These are phyloP conservation scores for Camellia japonica DNA, from an alignment of 148 eudicot species.

Conservation along the genomic window DNA sequence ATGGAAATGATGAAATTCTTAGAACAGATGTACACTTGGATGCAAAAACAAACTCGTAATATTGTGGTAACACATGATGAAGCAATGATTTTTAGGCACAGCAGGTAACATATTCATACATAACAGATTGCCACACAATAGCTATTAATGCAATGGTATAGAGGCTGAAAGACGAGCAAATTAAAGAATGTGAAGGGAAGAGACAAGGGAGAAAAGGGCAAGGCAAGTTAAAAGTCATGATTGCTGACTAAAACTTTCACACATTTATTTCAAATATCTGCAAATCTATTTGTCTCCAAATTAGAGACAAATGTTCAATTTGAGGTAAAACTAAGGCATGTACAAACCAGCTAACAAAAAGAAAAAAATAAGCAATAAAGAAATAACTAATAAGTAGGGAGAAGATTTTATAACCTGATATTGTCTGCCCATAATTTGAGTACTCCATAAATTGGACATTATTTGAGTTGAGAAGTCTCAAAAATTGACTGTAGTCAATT, in stretches of 20 bases:
- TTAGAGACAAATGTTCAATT: neutral
- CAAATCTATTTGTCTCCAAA: neutral
- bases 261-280: too few species aligned
- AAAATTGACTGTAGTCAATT: conserved; percentile 81
- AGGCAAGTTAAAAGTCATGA: neutral
- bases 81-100: neutral
- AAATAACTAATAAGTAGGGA: neutral
- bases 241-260: neutral
- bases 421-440: conserved; percentile 77
- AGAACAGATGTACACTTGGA: neutral
- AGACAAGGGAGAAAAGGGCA: neutral
- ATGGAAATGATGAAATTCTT: too few species aligned
- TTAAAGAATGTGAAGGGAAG: neutral
- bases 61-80: neutral
- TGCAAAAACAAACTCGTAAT: neutral
- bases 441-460: conserved; percentile 92
- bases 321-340: neutral
- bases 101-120: neutral
- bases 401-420: conserved; percentile 56
- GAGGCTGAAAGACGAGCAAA: neutral
- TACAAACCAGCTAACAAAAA: neutral
- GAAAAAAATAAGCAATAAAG: neutral
- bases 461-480: conserved; percentile 65
- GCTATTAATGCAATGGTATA: neutral
- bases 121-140: neutral